Conservation (phyloP, 2,329 filamentous ascomycete species). For the Ophiocordyceps robertsii region DNA sequence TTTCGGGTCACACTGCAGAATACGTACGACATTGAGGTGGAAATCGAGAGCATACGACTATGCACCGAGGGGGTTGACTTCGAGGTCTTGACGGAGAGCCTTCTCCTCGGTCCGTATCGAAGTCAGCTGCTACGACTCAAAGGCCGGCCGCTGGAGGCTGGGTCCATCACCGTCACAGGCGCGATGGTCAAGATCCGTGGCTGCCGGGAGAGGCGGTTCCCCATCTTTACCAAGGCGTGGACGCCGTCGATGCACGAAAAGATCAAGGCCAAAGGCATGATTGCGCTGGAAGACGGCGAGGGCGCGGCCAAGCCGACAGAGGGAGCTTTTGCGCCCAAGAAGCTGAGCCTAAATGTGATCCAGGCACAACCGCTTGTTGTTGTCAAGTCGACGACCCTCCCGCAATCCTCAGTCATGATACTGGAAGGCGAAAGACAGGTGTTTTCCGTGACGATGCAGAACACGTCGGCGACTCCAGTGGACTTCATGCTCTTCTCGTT, state of each 20-base stretch:
- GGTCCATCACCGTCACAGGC: constrained; percentile 60
- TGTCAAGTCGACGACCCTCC: constrained; percentile 62
- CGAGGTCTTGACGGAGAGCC: constrained; percentile 48
- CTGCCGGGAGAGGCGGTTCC: constrained; percentile 71
- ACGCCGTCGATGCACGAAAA: constrained; percentile 55
- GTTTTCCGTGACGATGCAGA: constrained; percentile 71
- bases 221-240: constrained; percentile 71
- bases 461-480: constrained; percentile 61
- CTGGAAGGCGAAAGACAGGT: constrained; percentile 73
- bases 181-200: constrained; percentile 69
- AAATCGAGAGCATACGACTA: constrained; percentile 69
- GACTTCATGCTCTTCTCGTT: constrained; percentile 83
- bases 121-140: constrained; percentile 64
- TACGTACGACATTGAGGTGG: constrained; percentile 83
- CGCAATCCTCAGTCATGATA: constrained; percentile 81
- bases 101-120: constrained; percentile 66
- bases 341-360: constrained; percentile 60
- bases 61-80: constrained; percentile 64
- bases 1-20: constrained; percentile 86
- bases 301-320: constrained; percentile 22
- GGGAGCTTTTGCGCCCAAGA: constrained; percentile 31
- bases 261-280: constrained; percentile 61
- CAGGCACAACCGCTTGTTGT: constrained; percentile 63
- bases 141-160: constrained; percentile 53
- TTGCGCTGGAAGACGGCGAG: constrained; percentile 36